Conservation (phyloP, 257 asterid species). For the Fraxinus anomala region DNA sequence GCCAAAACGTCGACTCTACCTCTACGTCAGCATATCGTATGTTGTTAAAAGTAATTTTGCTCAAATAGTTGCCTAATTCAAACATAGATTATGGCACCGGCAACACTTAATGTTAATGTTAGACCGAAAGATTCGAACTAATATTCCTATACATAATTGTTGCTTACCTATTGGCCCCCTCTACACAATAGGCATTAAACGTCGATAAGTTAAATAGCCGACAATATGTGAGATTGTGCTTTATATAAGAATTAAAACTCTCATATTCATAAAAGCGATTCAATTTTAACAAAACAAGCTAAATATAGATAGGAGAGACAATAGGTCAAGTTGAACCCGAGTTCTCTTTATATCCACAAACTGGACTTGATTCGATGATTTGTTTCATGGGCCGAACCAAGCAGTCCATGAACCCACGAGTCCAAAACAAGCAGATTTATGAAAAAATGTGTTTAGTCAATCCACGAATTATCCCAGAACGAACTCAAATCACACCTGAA, state of each 20-base stretch:
- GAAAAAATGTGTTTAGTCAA: too few species aligned
- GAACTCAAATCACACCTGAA: too few species aligned
- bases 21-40: constrained; percentile 23
- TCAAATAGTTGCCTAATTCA: constrained; percentile 12
- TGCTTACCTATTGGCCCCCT: neutral
- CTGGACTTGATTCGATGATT: too few species aligned
- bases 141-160: neutral
- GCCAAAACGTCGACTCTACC: constrained; percentile 13
- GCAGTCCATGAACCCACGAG: too few species aligned
- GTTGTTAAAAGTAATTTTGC: neutral
- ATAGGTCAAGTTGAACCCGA: too few species aligned
- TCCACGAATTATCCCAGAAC: too few species aligned
- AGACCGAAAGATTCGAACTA: neutral
- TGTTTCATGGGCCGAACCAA: too few species aligned
- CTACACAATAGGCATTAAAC: neutral
- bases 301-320: neutral
- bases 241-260: neutral
- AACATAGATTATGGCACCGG: neutral
- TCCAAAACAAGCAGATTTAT: too few species aligned
- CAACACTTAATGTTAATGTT: neutral
- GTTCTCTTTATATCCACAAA: too few species aligned
- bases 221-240: neutral
- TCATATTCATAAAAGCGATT: neutral
- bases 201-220: neutral
- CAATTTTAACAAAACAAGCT: neutral